Evolutionary conservation across 495 filamentous ascomycete genomes (phyloP).

Genomic region (Letharia columbiana): DNA sequence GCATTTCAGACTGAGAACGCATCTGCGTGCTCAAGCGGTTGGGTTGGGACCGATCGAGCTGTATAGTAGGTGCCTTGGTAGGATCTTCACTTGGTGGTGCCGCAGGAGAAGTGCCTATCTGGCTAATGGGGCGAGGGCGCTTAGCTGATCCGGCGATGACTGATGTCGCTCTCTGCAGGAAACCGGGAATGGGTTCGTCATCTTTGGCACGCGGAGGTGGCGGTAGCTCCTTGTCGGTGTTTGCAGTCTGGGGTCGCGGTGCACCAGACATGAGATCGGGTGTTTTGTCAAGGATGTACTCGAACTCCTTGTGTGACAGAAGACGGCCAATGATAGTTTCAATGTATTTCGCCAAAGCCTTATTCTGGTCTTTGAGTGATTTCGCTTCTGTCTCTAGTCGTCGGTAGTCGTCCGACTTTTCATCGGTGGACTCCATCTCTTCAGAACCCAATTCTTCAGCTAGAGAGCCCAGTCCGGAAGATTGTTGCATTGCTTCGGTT

Average conservation of each 20-base stretch:
- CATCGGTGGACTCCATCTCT: slow-evolving; percentile 39
- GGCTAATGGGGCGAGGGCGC: slow-evolving; percentile 48
- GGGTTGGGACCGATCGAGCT: slow-evolving; percentile 58
- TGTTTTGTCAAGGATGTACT: slow-evolving; percentile 78
- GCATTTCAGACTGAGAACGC: slow-evolving; percentile 60
- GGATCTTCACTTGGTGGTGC: slow-evolving; percentile 54
- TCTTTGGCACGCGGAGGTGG: slow-evolving; percentile 62
- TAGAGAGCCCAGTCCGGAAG: slow-evolving; percentile 49
- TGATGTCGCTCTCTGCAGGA: slow-evolving; percentile 73
- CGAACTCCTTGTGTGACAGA: slow-evolving; percentile 87
- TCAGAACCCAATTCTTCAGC: slow-evolving; percentile 80
- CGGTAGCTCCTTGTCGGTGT: slow-evolving; percentile 78
- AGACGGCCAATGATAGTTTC: slow-evolving; percentile 96
- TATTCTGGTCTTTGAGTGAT: slow-evolving; percentile 86
- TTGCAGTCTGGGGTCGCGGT: slow-evolving; percentile 27
- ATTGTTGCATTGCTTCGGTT: slow-evolving; percentile 65
- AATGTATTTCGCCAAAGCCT: slow-evolving; percentile 91
- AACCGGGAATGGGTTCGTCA: slow-evolving; percentile 38
- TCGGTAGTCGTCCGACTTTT: slow-evolving; percentile 49
- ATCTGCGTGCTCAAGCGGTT: slow-evolving; percentile 46
- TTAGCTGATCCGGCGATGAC: slow-evolving; percentile 41
- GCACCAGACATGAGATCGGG: slow-evolving; percentile 46
- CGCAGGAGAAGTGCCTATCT: slow-evolving; percentile 38
- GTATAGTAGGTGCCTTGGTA: slow-evolving; percentile 75
- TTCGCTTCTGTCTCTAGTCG: slow-evolving; percentile 73